These are phyloP conservation scores for Periconia digitata DNA, from an alignment of 2,329 filamentous ascomycete species.

Conservation along the genomic window DNA sequence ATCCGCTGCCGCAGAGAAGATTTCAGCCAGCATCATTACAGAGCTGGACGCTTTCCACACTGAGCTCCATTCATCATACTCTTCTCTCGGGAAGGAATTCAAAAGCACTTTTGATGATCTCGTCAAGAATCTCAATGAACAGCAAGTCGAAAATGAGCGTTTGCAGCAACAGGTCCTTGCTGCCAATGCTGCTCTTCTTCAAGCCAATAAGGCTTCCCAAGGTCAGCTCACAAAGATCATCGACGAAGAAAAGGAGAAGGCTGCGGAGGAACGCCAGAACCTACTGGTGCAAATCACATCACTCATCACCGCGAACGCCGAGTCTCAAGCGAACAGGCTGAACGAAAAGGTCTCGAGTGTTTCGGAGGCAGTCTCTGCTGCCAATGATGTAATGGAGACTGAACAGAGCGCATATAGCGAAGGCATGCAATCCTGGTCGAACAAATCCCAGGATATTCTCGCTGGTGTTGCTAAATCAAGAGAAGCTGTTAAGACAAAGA, in stretches of 20 bases:
- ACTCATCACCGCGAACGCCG: slow-evolving; percentile 74
- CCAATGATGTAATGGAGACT: slow-evolving; percentile 65
- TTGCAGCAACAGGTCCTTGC: slow-evolving; percentile 71
- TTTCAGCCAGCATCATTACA: slow-evolving; percentile 83
- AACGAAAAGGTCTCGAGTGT: slow-evolving; percentile 64
- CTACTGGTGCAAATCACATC: slow-evolving; percentile 74
- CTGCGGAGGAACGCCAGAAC: slow-evolving; percentile 71
- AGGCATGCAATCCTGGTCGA: slow-evolving; percentile 74
- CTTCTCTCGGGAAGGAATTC: slow-evolving; percentile 80
- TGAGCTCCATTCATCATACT: slow-evolving; percentile 82
- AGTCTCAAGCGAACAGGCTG: slow-evolving; percentile 72
- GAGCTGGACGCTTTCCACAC: slow-evolving; percentile 84
- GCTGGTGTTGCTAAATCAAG: slow-evolving; percentile 72
- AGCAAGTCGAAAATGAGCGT: slow-evolving; percentile 73
- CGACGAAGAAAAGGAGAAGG: slow-evolving; percentile 73
- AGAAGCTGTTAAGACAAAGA: slow-evolving; percentile 75
- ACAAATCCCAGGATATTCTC: slow-evolving; percentile 68
- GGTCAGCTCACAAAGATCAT: slow-evolving; percentile 68
- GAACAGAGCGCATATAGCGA: slow-evolving; percentile 67
- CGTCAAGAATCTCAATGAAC: slow-evolving; percentile 70
- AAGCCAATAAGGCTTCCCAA: slow-evolving; percentile 69
- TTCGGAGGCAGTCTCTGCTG: slow-evolving; percentile 64
- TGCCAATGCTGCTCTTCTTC: slow-evolving; percentile 68
- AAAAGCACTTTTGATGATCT: slow-evolving; percentile 83
- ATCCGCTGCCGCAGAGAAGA: slow-evolving; percentile 80